These are phyloP conservation scores for Asclepias syriaca DNA, from an alignment of 257 asterid species.

Conservation along the genomic window DNA sequence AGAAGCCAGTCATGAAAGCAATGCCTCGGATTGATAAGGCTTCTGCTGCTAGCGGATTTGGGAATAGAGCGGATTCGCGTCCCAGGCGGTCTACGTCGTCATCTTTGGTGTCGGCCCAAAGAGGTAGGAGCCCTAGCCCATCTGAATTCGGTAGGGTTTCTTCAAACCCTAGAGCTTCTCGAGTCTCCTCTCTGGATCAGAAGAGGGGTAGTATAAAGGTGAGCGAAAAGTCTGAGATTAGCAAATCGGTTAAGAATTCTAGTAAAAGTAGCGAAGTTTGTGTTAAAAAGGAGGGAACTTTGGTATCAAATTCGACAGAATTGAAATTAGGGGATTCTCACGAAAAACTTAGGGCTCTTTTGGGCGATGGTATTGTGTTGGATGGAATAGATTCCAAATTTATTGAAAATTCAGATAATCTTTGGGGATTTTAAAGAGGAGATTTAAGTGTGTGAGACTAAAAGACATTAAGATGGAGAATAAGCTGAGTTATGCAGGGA, in stretches of 20 bases:
- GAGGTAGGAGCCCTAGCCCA: slow-evolving; percentile 89
- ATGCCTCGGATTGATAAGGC: slow-evolving; percentile 52
- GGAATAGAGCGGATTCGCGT: slow-evolving; percentile 33
- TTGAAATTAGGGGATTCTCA: slow-evolving; percentile 17
- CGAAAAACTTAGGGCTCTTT: slow-evolving; percentile 18
- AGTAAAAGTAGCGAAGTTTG: slow-evolving; percentile 19
- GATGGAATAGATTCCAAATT: slow-evolving; percentile 26
- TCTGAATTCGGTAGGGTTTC: slow-evolving; percentile 43
- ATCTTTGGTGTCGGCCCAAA: slow-evolving; percentile 23
- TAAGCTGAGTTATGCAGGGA: slow-evolving; percentile 22
- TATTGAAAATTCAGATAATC: not conserved
- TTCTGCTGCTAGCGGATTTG: slow-evolving; percentile 23
- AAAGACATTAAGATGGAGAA: slow-evolving; percentile 18
- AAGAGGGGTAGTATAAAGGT: slow-evolving; percentile 26
- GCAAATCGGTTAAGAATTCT: slow-evolving; percentile 17
- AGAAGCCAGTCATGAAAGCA: slow-evolving; percentile 50
- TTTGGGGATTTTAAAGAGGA: not conserved
- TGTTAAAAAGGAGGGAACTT: slow-evolving; percentile 15
- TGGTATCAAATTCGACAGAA: slow-evolving; percentile 24
- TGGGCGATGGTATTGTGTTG: slow-evolving; percentile 23
- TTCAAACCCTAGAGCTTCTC: slow-evolving; percentile 38
- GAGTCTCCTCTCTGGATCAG: slow-evolving; percentile 24
- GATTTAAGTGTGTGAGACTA: not conserved
- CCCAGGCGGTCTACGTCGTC: slow-evolving; percentile 54
- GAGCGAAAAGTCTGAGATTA: slow-evolving; percentile 29